These are phyloP conservation scores for Erodium maritimum DNA, from an alignment of 345 rosid species.

Conservation along the genomic window DNA sequence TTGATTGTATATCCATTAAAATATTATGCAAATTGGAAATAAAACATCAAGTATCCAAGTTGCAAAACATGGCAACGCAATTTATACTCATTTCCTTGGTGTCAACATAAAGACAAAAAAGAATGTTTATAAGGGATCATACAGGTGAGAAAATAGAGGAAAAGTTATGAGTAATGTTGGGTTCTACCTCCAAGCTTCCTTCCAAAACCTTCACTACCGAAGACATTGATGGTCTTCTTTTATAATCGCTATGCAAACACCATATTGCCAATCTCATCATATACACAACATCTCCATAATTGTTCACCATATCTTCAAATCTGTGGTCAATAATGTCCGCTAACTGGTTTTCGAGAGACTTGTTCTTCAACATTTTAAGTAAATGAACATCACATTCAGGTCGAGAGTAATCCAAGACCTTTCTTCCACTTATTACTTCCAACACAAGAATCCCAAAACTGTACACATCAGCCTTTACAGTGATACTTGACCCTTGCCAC, in stretches of 20 bases:
- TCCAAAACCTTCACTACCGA: constrained; percentile 22
- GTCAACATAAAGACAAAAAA: no score
- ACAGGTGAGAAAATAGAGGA: no score
- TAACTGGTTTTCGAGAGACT: constrained; percentile 12
- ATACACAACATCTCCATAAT: not conserved
- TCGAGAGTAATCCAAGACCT: constrained; percentile 2
- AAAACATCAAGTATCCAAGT: no score
- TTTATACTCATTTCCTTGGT: no score
- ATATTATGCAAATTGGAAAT: no score
- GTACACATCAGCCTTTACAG: constrained; percentile 23
- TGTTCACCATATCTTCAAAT: constrained; percentile 4
- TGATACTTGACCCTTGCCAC: constrained; percentile 12
- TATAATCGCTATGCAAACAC: constrained; percentile 22
- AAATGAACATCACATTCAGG: no score
- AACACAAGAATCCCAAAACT: constrained; percentile 26
- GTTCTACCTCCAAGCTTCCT: constrained; percentile 3
- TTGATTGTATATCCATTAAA: no score
- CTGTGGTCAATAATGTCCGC: constrained; percentile 17
- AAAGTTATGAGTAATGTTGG: no score
- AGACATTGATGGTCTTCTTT: constrained; percentile 23
- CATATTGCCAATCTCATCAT: constrained; percentile 18
- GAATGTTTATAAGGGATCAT: no score
- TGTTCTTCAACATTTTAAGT: constrained; percentile 7
- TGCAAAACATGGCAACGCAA: no score
- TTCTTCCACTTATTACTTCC: constrained; percentile 18